Evolutionary conservation across 176 grass and related monocot species (phyloP).

Genomic region (Luzula sylvatica): DNA sequence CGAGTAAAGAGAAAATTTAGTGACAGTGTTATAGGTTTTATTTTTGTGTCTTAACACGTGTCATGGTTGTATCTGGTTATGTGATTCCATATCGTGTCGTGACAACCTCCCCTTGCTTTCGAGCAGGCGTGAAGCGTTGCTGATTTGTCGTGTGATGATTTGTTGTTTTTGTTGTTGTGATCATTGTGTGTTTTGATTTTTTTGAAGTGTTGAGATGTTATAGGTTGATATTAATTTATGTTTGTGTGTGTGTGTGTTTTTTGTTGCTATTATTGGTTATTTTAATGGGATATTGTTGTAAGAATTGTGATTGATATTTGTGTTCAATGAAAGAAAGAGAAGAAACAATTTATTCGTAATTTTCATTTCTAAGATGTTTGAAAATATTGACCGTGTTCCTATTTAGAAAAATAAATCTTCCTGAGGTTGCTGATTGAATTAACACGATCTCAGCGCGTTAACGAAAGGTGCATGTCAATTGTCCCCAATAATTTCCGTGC

Average conservation of each 20-base stretch:
- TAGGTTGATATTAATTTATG: constrained; percentile 8
- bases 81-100: constrained; percentile 33
- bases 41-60: constrained; percentile 18
- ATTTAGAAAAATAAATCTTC: no score
- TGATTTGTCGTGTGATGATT: constrained; percentile 37
- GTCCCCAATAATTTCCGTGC: no score
- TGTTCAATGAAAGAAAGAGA: constrained; percentile 9
- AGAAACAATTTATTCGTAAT: no score
- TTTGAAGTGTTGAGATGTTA: constrained; percentile 11
- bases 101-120: constrained; percentile 72
- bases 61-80: constrained; percentile 27
- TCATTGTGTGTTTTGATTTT: constrained; percentile 19
- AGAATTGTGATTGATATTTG: constrained; percentile 11
- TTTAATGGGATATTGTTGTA: constrained; percentile 17
- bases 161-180: constrained; percentile 5
- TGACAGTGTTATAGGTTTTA: constrained; percentile 40
- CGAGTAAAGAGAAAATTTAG: constrained; percentile 30
- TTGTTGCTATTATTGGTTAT: constrained; percentile 2
- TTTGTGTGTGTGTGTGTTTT: constrained; percentile 13
- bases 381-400: no score
- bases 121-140: constrained; percentile 97
- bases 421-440: no score
- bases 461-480: no score
- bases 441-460: no score
- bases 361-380: no score